Evolutionary conservation across 2,329 filamentous ascomycete genomes (phyloP), one percentile per base, ranked within the genome.

Genomic region (Colletotrichum australisinense): DNA sequence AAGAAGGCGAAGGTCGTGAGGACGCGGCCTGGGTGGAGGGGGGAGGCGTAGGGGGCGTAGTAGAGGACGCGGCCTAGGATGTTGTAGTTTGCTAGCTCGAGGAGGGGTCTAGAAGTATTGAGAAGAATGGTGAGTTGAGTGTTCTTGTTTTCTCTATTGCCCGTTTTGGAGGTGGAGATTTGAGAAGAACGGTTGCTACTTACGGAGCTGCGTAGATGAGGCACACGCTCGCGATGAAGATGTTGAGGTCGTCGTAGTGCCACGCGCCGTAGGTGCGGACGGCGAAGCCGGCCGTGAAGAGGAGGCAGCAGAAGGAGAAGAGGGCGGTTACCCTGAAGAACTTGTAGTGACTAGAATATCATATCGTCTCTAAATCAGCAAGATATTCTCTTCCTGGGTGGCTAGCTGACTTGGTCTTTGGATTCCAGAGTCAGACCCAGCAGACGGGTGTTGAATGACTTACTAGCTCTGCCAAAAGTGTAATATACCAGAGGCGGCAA

Each of bases 1-100:
- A 89, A 75, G 42, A 81, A 81, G 16, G 83, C 84, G 73, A 88
- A 89, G 1, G 83, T 86, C 5, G 83, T 83, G 19, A 88, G 76
- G 19, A 88, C 84, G 30, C 83, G 80, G 26, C 83, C 81, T 0
- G 87, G 86, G 52, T 86, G 81, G 38, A 89, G 79, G 0, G 89
- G 90, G 0, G 90, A 85, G 69, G 88, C 84, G 77, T 91, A 89
- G 0, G 90, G 90, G 3, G 90, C 84, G 77, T 91, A 91, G 79
- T 88, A 89, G 24, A 93, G 83, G 14, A 91, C 84, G 4, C 90
- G 86, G 2, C 88, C 88, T 28, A 93, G 86, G 68, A 91, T 86
- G 76, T 90, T 87, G 79, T 92, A 92, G 77, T 92, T 91, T 68
- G 88, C 86, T 3, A 90, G 84, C 65, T 90, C 89, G 53, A 91